Evolutionary conservation across 192 early-diverging fungal species (phyloP), one percentile per base, ranked within the genome.

Genomic region (Podila epigama): DNA sequence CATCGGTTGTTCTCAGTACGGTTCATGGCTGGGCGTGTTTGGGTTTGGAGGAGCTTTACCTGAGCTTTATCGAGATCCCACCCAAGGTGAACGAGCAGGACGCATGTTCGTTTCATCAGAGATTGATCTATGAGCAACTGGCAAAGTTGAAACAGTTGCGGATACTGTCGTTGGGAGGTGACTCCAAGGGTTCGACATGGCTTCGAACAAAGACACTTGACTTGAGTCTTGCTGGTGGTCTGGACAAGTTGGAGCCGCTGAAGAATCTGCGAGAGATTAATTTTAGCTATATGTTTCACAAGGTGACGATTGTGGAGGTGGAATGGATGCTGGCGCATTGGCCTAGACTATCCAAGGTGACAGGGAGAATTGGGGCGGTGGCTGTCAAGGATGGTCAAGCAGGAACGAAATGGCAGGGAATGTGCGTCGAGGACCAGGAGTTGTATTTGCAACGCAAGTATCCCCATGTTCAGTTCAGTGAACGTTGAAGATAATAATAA

Each of bases 291-390:
- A 60, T 68, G 73, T 5, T 58, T 18, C 65, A 77, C 25, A 56
- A 20, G 15, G n/a, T 77, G 60, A 53, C 52, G 39, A 77, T 77
- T n/a, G 73, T 52, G 2, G 73, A 77, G 40, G 18, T 64, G 18
- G 51, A 64, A 50, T 77, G 67, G 61, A 77, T 77, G 73, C 25
- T 77, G 40, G 34, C 36, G 51, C 25, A 18, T n/a, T 77, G 73
- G 73, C 73, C 60, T 1, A 62, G 48, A 16, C 56, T 77, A n/a
- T n/a, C n/a, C n/a, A 69, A 35, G 20, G 60, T 69, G 5, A 40
- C 54, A 16, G 68, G 68, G 6, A 69, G 59, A 22, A 44, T n/a
- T n/a, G n/a, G n/a, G n/a, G n/a, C n/a, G 6, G 0, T 7, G 37
- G 42, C 16, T n/a, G 13, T 11, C 18, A 27, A 41, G 36, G 37